Percentiles rank a stretch among this genome's conserved stretches.
Evolutionary conservation across 441 rosid genomes (phyloP).

Genomic region (Isatis lusitanica): DNA sequence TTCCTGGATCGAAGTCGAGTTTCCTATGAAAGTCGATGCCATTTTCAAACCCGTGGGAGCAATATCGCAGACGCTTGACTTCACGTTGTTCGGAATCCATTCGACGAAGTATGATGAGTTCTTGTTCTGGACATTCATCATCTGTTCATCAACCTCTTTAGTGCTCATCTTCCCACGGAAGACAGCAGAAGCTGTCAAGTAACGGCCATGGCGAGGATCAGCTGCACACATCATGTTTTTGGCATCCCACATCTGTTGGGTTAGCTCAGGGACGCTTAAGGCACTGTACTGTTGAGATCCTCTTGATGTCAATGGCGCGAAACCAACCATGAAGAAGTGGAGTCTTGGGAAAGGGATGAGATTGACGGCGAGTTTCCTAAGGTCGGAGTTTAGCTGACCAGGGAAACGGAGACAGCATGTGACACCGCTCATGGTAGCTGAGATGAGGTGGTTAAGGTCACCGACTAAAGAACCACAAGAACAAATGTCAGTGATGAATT

Average conservation of each 20-base stretch:
- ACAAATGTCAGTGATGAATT: slow-evolving; percentile 30
- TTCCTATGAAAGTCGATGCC: slow-evolving; percentile 37
- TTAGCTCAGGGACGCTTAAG: slow-evolving; percentile 68
- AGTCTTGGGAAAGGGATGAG: slow-evolving; percentile 71
- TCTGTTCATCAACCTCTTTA: slow-evolving; percentile 93
- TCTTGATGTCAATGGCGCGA: slow-evolving; percentile 64
- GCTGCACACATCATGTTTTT: slow-evolving; percentile 97
- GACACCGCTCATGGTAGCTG: slow-evolving; percentile 66
- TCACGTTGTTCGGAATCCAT: slow-evolving; percentile 96
- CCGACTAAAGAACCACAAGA: slow-evolving; percentile 44
- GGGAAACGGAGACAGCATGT: slow-evolving; percentile 74
- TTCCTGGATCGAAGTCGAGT: slow-evolving; percentile 43
- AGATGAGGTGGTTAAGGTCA: slow-evolving; percentile 63
- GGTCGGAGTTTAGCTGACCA: slow-evolving; percentile 67
- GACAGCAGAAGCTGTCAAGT: slow-evolving; percentile 89
- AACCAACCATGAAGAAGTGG: slow-evolving; percentile 82
- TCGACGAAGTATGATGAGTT: slow-evolving; percentile 94
- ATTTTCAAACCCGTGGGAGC: slow-evolving; percentile 58
- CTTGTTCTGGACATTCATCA: slow-evolving; percentile 94
- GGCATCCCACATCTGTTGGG: slow-evolving; percentile 81
- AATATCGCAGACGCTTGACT: slow-evolving; percentile 89
- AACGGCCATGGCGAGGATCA: slow-evolving; percentile 91
- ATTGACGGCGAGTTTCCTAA: slow-evolving; percentile 65
- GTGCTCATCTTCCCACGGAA: slow-evolving; percentile 98
- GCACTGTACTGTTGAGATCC: slow-evolving; percentile 68